Percentiles rank a stretch among this genome's conserved stretches.
phyloP scores from a whole-genome alignment of 768 basidiomycete genomes.

The Trametes maxima region DNA sequence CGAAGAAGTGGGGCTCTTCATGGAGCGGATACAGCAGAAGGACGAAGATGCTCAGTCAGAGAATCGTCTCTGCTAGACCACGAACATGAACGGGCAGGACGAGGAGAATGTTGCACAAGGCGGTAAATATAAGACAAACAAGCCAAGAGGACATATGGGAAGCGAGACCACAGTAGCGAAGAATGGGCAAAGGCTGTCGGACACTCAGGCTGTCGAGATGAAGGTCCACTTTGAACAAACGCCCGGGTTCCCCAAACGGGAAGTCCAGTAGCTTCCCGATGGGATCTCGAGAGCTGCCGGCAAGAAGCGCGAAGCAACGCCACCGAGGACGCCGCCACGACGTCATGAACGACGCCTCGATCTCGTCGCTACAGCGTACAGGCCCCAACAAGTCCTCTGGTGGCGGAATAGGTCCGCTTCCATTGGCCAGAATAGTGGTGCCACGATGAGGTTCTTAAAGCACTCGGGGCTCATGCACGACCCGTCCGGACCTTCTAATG shows the following conservation, averaged over 20 bases:
- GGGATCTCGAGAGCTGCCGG: slow-evolving; percentile 8
- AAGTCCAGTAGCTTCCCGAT: slow-evolving; percentile 15
- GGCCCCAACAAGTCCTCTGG: background rate
- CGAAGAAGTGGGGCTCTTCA: too few species aligned
- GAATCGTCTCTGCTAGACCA: too few species aligned
- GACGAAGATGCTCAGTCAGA: too few species aligned
- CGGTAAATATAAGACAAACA: too few species aligned
- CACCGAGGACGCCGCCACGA: slow-evolving; percentile 1
- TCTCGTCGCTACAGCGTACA: too few species aligned
- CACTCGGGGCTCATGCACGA: background rate
- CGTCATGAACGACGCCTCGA: slow-evolving; percentile 10
- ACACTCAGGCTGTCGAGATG: too few species aligned
- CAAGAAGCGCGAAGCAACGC: background rate
- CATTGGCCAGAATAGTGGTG: slow-evolving; percentile 13
- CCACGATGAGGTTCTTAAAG: slow-evolving; percentile 1
- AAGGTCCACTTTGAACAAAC: background rate
- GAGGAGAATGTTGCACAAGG: too few species aligned
- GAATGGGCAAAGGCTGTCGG: too few species aligned
- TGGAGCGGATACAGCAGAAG: too few species aligned
- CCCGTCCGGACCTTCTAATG: background rate
- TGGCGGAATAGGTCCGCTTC: background rate
- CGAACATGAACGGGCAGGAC: too few species aligned
- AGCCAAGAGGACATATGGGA: too few species aligned
- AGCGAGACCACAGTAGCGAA: too few species aligned
- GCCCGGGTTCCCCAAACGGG: background rate